phyloP scores from a whole-genome alignment of 2,329 filamentous ascomycete species.

The Pseudonectria buxi region DNA sequence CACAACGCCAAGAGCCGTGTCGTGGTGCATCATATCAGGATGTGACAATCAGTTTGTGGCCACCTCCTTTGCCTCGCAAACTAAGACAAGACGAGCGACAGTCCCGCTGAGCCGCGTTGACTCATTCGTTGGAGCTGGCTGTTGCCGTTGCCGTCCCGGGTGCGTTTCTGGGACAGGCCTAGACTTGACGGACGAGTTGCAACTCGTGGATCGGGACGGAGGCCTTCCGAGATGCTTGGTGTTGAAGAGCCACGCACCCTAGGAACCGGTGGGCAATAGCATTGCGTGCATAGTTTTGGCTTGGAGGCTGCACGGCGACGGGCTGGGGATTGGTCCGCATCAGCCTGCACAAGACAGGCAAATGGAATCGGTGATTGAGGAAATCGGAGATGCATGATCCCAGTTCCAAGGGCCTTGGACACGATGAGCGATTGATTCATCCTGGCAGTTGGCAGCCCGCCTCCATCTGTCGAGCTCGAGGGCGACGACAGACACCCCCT shows the following conservation, averaged over 20 bases:
- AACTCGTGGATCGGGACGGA: constrained; percentile 3
- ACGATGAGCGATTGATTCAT: constrained; percentile 12
- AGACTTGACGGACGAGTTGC: not conserved
- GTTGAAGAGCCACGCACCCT: constrained; percentile 3
- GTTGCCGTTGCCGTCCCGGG: constrained; percentile 3
- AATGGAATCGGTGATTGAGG: constrained; percentile 22
- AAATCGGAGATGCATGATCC: constrained; percentile 21
- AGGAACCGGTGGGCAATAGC: constrained; percentile 12
- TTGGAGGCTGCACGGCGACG: constrained; percentile 3
- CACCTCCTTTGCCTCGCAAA: constrained; percentile 5
- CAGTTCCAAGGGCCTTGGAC: constrained; percentile 11
- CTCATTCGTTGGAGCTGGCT: not conserved
- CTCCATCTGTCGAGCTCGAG: no score
- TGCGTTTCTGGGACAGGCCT: constrained; percentile 1
- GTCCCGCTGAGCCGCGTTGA: not conserved
- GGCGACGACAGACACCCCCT: no score
- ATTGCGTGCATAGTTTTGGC: constrained; percentile 10
- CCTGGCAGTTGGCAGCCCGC: no score
- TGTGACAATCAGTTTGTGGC: constrained; percentile 3
- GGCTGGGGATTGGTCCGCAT: constrained; percentile 16
- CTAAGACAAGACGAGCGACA: constrained; percentile 1
- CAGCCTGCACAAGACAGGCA: constrained; percentile 11
- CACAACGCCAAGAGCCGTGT: not conserved
- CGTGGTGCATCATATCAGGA: constrained; percentile 1
- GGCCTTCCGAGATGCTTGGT: constrained; percentile 1